Evolutionary conservation across 164 flowering plant genomes (phyloP).

Genomic region (Protea cynaroides): DNA sequence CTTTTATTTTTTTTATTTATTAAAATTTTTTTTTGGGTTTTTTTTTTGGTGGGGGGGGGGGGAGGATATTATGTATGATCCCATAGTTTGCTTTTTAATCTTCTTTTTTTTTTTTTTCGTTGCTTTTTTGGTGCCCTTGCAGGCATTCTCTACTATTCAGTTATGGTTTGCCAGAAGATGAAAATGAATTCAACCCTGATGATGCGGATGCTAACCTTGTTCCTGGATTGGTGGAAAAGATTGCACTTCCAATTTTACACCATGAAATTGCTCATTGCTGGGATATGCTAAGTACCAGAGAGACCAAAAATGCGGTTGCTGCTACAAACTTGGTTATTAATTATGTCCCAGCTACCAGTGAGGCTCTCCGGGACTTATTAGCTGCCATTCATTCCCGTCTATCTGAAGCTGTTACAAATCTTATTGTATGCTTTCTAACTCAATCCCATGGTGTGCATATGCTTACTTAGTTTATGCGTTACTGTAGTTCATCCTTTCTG

Average conservation of each 20-base stretch:
- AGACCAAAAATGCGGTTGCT: conserved; percentile 70
- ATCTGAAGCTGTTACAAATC: conserved; percentile 56
- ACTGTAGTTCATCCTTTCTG: background rate
- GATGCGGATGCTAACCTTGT: conserved; percentile 86
- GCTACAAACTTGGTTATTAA: conserved; percentile 60
- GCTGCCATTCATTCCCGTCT: conserved; percentile 58
- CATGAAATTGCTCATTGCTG: conserved; percentile 83
- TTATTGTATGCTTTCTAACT: conserved; percentile 40
- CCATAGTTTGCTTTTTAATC: background rate
- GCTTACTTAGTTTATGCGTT: background rate
- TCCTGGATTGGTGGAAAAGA: conserved; percentile 78
- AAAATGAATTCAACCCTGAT: conserved; percentile 38
- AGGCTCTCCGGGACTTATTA: conserved; percentile 65
- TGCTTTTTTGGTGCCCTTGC: conserved; percentile 8
- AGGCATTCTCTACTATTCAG: conserved; percentile 80
- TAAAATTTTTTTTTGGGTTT: no score
- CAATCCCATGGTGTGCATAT: background rate
- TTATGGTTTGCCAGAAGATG: conserved; percentile 69
- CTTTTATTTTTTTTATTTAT: background rate
- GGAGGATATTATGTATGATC: background rate
- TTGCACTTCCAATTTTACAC: conserved; percentile 85
- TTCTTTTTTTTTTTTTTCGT: background rate
- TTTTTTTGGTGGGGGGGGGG: no score
- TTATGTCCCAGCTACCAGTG: conserved; percentile 62
- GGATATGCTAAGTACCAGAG: conserved; percentile 82